A percentile compares a stretch with the other conserved stretches of the same genome.
phyloP scores from a whole-genome alignment of 495 filamentous ascomycete genomes.

The Penicillium daleae region DNA sequence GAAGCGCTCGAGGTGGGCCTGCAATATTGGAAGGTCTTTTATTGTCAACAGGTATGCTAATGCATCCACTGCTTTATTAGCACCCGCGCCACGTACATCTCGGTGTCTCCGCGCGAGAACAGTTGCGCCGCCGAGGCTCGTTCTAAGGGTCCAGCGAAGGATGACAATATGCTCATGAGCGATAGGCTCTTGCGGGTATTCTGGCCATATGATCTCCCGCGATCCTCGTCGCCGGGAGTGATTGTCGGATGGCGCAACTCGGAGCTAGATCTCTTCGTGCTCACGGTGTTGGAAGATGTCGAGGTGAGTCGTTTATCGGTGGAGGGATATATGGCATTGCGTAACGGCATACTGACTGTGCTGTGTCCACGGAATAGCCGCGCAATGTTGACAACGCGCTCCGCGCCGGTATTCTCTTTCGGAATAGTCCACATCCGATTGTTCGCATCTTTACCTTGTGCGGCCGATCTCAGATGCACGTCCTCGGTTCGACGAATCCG shows the following conservation, averaged over 20 bases:
- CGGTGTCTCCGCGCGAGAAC: slow-evolving; percentile 93
- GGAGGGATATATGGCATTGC: background rate
- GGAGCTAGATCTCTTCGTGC: slow-evolving; percentile 83
- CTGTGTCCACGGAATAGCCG: slow-evolving; percentile 41
- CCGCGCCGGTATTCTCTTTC: slow-evolving; percentile 78
- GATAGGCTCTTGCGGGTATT: slow-evolving; percentile 97
- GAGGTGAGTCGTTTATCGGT: slow-evolving; percentile 62
- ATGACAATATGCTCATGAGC: slow-evolving; percentile 79
- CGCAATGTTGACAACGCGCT: slow-evolving; percentile 87
- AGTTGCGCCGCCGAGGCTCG: slow-evolving; percentile 89
- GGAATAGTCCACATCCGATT: slow-evolving; percentile 81
- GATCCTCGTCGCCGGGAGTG: slow-evolving; percentile 73
- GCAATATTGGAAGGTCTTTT: background rate
- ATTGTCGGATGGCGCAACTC: slow-evolving; percentile 97
- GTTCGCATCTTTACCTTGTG: slow-evolving; percentile 81
- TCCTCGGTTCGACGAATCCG: slow-evolving; percentile 79
- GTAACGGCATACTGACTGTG: slow-evolving; percentile 13
- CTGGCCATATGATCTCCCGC: slow-evolving; percentile 88
- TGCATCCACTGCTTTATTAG: slow-evolving; percentile 46
- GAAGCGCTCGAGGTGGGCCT: background rate
- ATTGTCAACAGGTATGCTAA: slow-evolving; percentile 12
- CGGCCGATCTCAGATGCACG: slow-evolving; percentile 78
- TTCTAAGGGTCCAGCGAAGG: slow-evolving; percentile 71
- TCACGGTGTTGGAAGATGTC: slow-evolving; percentile 86
- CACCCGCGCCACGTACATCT: slow-evolving; percentile 81